These are phyloP conservation scores for Polyporus tsugae DNA, from an alignment of 1,284 basidiomycete species.

Conservation along the genomic window DNA sequence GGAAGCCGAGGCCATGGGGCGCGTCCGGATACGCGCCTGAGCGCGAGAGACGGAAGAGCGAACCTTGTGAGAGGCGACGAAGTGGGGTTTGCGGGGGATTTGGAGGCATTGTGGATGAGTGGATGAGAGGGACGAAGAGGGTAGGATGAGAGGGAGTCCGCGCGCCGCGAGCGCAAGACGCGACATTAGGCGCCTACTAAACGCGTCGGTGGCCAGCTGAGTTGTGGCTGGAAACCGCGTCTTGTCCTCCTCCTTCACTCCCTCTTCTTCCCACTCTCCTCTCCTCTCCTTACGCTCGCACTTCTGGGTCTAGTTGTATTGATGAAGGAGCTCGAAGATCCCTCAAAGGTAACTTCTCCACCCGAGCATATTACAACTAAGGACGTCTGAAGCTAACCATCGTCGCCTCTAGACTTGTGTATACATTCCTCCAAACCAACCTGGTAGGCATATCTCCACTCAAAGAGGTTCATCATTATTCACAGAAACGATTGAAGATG, in stretches of 20 bases:
- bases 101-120: conserved; percentile 32
- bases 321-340: conserved; percentile 33
- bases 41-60: conserved; percentile 84
- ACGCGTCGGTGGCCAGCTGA: conserved; percentile 24
- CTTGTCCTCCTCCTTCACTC: background rate
- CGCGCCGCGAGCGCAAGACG: background rate
- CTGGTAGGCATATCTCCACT: conserved; percentile 9
- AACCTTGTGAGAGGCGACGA: conserved; percentile 90
- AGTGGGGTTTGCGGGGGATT: conserved; percentile 74
- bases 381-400: background rate
- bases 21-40: conserved; percentile 76
- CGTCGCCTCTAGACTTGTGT: conserved; percentile 34
- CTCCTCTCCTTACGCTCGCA: background rate
- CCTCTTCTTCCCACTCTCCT: background rate
- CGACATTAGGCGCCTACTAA: conserved; percentile 2
- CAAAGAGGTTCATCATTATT: background rate
- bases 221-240: conserved; percentile 17
- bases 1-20: conserved; percentile 86
- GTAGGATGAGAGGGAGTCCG: background rate
- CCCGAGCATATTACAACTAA: background rate
- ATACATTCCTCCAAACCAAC: conserved; percentile 38
- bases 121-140: background rate
- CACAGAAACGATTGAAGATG: background rate
- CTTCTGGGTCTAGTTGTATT: background rate
- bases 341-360: conserved; percentile 25